Evolutionary conservation across 2,329 filamentous ascomycete genomes (phyloP), one percentile per base, ranked within the genome.

Genomic region (Pochonia chlamydosporia): DNA sequence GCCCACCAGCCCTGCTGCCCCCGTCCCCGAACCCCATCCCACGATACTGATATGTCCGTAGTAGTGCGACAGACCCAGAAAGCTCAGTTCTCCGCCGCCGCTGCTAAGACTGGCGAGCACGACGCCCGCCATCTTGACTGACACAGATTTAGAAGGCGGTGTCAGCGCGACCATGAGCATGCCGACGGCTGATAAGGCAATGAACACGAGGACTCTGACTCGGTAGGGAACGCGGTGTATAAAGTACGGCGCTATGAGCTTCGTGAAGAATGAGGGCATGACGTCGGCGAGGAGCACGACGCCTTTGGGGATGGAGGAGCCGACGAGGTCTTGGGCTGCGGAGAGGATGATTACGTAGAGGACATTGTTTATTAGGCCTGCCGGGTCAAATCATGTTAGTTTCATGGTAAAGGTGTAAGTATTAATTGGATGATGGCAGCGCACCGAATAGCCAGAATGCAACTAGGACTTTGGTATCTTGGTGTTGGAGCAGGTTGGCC

Each of bases 271-370:
- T 10, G 88, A 90, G 2, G 93, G 93, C 20, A 95, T 74, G 46
- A 97, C 89, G 65, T 96, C 90, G 63, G 90, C 90, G 52, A 97
- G 87, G 46, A 97, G 84, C 47, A 99, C 92, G 48, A 95, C 79
- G 57, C 88, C 89, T 66, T 97, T 97, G 43, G 93, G 93, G 2
- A 96, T 76, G 26, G 88, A 85, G 25, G 88, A 85, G 30, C 92
- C 92, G 57, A 97, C 93, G 52, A 99, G 87, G 61, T 99, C 93
- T 59, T 96, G 87, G 3, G 93, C 93, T 30, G 93, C 88, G 25
- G 90, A 95, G 59, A 99, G 85, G 63, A 97, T 93, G 65, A 97
- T 88, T 47, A 97, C 92, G 68, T 96, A 97, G 69, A 96, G 86
- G 56, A 97, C 89, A 71, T 97, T 97, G 69, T 99, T 97, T 64